Base-by-base conservation (phyloP, 108 stramenopile species). In the Mayamaea pseudoterrestris region DNA sequence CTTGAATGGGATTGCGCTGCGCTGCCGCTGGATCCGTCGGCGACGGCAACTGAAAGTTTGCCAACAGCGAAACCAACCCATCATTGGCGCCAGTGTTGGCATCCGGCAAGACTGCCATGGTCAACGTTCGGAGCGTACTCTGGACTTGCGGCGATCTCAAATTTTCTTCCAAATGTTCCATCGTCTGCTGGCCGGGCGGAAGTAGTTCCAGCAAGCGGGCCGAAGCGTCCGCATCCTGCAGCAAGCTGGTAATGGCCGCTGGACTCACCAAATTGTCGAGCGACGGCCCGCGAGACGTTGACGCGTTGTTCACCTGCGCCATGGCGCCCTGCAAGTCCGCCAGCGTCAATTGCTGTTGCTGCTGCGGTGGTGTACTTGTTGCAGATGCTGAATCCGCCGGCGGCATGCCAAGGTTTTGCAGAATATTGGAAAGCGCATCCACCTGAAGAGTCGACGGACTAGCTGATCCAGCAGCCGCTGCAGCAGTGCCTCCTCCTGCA, bases 321-420 rank as follows among this genome's bases (percentile, higher is more conserved):
- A 83, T 88, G 60, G 78, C 86, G 12, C 78, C 76, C 47, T 80
- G 81, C 34, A 83, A 49, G 41, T 88, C 81, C 0, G 79, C 73
- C 48, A 83, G 42, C 20, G 86, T 83, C 32, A 88, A 43, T 31
- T 65, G 69, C 8, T 63, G 60, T 16, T 35, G 45, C 1, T 62
- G 22, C 27, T 50, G 44, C 2, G 50, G 16, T 22, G 40, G 27
- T 12, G 54, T 53, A 31, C 34, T 41, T 12, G 45, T 31, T 13
- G 69, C 31, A 17, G 50, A 26, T 41, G 67, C 32, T 8, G 53
- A 29, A 14, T 28, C 30, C 7, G 69, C 74, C 27, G 71, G 73
- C 23, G 86, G 86, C 61, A 83, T 73, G 13, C 86, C 86, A 25
- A 89, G 58, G 51, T 88, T 88, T 55, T 83, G 81, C 36, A 88